Evolutionary conservation across 768 basidiomycete species (phyloP).

Genomic region (Tricholoma matsutake): DNA sequence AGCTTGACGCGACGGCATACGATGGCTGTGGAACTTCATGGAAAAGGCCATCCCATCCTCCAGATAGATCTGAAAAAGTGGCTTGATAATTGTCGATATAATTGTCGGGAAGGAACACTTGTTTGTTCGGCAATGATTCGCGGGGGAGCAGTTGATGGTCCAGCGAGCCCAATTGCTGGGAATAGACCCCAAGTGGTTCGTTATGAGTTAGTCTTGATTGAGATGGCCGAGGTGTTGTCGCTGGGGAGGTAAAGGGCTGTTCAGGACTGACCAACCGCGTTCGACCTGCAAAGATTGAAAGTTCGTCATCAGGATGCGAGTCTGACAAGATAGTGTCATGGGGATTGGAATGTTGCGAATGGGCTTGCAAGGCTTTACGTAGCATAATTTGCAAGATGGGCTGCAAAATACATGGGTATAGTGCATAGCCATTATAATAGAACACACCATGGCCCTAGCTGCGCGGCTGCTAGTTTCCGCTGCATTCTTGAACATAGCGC

Average conservation of each 20-base stretch:
- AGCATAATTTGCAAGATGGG: constrained; percentile 45
- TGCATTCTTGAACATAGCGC: constrained; percentile 40
- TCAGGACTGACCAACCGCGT: constrained; percentile 26
- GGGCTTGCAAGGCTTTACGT: constrained; percentile 36
- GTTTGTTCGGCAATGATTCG: neutral
- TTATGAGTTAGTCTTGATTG: neutral
- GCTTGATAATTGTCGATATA: constrained; percentile 11
- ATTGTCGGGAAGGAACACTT: neutral
- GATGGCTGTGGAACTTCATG: constrained; percentile 31
- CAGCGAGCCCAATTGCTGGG: neutral
- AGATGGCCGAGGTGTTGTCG: neutral
- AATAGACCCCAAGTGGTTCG: neutral
- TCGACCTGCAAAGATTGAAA: constrained; percentile 35
- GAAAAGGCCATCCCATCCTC: constrained; percentile 37
- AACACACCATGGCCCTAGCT: constrained; percentile 43
- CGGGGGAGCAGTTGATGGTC: neutral
- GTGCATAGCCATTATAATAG: neutral
- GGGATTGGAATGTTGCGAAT: constrained; percentile 13
- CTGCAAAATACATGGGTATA: constrained; percentile 21
- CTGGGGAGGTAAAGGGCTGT: neutral
- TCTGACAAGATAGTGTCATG: constrained; percentile 15
- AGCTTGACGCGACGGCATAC: constrained; percentile 7
- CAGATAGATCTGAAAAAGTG: constrained; percentile 28
- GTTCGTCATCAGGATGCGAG: constrained; percentile 28
- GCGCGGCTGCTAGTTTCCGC: constrained; percentile 46